A percentile compares a stretch with the other conserved stretches of the same genome.
phyloP scores from a whole-genome alignment of 345 rosid species.

The Zanthoxylum bungeanum region DNA sequence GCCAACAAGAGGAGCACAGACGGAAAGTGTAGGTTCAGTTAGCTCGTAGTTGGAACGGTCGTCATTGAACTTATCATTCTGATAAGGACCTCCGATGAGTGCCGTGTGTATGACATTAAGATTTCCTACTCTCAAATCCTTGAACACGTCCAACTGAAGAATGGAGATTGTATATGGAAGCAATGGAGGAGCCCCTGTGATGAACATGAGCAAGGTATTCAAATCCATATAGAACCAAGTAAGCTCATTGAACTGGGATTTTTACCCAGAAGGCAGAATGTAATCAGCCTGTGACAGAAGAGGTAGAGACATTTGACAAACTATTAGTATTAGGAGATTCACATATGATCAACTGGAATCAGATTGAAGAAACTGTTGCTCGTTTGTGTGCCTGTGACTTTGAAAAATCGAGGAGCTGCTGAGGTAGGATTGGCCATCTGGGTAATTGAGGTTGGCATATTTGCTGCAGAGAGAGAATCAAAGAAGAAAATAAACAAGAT shows the following conservation, averaged over 20 bases:
- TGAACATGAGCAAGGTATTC: conserved; percentile 60
- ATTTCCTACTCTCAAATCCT: conserved; percentile 50
- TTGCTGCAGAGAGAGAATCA: conserved; percentile 54
- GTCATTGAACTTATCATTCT: conserved; percentile 48
- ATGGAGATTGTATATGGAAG: conserved; percentile 32
- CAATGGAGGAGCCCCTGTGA: conserved; percentile 75
- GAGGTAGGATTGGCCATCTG: conserved; percentile 54
- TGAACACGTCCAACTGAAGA: conserved; percentile 43
- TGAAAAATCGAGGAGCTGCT: conserved; percentile 56
- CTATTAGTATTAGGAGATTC: no score
- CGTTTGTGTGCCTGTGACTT: conserved; percentile 52
- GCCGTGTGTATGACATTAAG: conserved; percentile 57
- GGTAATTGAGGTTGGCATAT: conserved; percentile 62
- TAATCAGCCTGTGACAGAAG: conserved; percentile 55
- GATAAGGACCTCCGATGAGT: conserved; percentile 62
- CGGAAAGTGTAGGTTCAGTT: conserved; percentile 65
- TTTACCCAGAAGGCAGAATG: conserved; percentile 66
- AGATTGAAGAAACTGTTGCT: neutral
- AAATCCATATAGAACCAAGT: conserved; percentile 67
- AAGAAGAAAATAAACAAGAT: conserved; percentile 38
- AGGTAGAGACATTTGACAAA: no score
- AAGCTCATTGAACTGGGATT: conserved; percentile 71
- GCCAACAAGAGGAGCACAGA: conserved; percentile 50
- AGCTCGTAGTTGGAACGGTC: conserved; percentile 53
- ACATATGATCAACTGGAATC: neutral